Conservation (phyloP, 345 rosid species). For the Anastatica hierochuntica region DNA sequence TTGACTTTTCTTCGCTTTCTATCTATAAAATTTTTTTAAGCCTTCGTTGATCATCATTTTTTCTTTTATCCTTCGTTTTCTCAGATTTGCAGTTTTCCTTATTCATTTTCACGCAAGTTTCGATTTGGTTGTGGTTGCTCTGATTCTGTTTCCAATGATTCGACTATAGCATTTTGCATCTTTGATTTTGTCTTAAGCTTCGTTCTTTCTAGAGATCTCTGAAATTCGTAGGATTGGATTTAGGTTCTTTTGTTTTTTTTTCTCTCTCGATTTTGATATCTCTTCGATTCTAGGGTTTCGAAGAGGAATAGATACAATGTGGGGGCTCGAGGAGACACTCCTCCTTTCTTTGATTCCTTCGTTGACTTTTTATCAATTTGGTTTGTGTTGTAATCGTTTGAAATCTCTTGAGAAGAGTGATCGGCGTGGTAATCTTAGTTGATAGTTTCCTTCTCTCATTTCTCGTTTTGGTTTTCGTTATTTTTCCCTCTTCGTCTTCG, state of each 20-base stretch:
- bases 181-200: background rate
- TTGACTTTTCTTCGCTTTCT: background rate
- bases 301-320: conserved; percentile 68
- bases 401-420: conserved; percentile 80
- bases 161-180: background rate
- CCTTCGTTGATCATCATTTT: no score
- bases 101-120: background rate
- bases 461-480: background rate
- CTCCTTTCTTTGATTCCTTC: conserved; percentile 40
- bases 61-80: background rate
- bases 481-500: background rate
- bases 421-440: conserved; percentile 98
- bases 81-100: background rate
- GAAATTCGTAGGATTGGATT: conserved; percentile 3
- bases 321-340: conserved; percentile 41
- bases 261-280: background rate
- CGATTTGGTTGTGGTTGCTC: background rate
- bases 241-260: background rate
- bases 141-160: conserved; percentile 8
- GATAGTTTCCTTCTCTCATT: conserved; percentile 21
- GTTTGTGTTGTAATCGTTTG: conserved; percentile 68
- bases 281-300: conserved; percentile 43
- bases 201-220: background rate
- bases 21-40: background rate
- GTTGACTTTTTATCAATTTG: conserved; percentile 41